Percentiles rank a stretch among this genome's conserved stretches.
These are phyloP conservation scores for Globisporangium ultimum DNA, from an alignment of 352 stramenopile genomes.

Conservation along the genomic window DNA sequence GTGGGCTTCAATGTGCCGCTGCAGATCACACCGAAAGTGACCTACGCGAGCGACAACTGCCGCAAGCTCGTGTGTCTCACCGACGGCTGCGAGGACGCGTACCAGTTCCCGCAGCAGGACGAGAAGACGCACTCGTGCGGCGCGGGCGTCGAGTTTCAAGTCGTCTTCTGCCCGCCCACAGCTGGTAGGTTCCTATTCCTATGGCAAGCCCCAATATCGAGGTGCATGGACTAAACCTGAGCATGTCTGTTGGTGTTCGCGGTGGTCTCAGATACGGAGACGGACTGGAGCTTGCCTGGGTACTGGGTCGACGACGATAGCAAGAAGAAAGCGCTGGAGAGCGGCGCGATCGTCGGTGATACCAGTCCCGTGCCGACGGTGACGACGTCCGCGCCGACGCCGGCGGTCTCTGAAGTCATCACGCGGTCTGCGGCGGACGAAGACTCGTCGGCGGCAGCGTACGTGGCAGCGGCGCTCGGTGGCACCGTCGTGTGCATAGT, in stretches of 20 bases:
- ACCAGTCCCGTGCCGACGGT: not conserved
- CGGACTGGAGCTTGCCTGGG: conserved; percentile 2
- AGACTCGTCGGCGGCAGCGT: conserved; percentile 7
- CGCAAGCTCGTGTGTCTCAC: conserved; percentile 41
- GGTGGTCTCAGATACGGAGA: conserved; percentile 1
- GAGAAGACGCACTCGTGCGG: conserved; percentile 51
- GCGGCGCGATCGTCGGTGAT: conserved; percentile 12
- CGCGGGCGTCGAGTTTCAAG: conserved; percentile 25
- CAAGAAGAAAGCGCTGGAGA: not conserved
- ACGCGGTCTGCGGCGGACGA: not conserved
- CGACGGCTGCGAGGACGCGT: conserved; percentile 56
- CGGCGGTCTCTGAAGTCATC: conserved; percentile 1
- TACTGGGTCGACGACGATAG: not conserved
- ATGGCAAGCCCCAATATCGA: too few species aligned
- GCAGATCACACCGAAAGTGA: conserved; percentile 37
- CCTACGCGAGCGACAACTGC: conserved; percentile 21
- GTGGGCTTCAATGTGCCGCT: conserved; percentile 68
- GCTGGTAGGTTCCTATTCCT: too few species aligned
- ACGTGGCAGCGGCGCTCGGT: conserved; percentile 11
- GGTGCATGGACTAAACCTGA: too few species aligned
- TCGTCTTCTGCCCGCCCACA: conserved; percentile 45
- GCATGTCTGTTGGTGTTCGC: too few species aligned
- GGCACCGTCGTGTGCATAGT: conserved; percentile 9
- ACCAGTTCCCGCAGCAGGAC: conserved; percentile 56
- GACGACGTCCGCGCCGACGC: not conserved